Conservation (phyloP, 306 rosid species). For the Chamaecrista fasciculata region DNA sequence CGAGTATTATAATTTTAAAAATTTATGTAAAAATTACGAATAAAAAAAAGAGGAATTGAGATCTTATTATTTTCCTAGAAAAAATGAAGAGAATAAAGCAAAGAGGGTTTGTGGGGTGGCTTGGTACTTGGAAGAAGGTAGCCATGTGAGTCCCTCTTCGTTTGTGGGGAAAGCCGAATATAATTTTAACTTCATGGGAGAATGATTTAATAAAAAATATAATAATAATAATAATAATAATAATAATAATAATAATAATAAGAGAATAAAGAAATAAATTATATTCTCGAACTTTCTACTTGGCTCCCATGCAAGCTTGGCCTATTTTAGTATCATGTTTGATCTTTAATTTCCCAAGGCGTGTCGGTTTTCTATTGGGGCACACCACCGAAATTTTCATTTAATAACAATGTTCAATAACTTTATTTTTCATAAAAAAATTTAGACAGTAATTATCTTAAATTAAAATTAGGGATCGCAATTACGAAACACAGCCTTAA, state of each 20-base stretch:
- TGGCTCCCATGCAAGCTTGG: background rate
- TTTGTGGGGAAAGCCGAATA: constrained; percentile 1
- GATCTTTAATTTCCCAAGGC: background rate
- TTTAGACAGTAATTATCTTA: no score
- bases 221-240: no score
- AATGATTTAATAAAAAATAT: no score
- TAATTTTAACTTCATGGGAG: background rate
- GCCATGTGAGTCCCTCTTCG: constrained; percentile 2
- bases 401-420: background rate
- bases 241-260: no score
- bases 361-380: background rate
- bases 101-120: background rate
- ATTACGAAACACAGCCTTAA: no score
- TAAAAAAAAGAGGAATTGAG: background rate
- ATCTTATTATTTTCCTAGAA: background rate
- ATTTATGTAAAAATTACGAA: background rate
- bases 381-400: background rate
- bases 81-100: background rate
- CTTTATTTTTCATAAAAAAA: no score
- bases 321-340: background rate
- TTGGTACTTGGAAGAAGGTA: background rate
- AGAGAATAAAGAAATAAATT: background rate
- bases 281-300: constrained; percentile 10
- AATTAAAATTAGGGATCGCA: background rate
- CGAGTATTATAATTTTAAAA: no score